A percentile compares a stretch with the other conserved stretches of the same genome.
Conservation (phyloP, 345 rosid genomes). For the Crucihimalaya himalaica region DNA sequence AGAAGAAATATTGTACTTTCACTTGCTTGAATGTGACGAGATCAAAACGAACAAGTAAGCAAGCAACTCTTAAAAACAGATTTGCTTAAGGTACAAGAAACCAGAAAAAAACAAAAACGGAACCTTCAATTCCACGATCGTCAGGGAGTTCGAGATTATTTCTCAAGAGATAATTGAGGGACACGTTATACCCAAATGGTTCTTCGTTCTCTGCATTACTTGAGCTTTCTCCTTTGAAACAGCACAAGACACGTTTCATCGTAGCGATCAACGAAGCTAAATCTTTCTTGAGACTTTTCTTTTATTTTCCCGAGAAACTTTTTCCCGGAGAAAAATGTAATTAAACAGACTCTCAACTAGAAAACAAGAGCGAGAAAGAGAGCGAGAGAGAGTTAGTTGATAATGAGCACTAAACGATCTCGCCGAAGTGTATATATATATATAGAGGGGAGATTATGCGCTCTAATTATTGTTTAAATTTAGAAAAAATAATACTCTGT, state of each 20-base stretch:
- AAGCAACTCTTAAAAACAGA: neutral
- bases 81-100: neutral
- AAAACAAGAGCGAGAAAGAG: slow-evolving; percentile 7
- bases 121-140: slow-evolving; percentile 18
- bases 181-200: slow-evolving; percentile 2
- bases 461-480: neutral
- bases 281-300: slow-evolving; percentile 21
- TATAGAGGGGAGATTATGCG: neutral
- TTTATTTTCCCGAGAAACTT: slow-evolving; percentile 6
- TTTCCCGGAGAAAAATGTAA: slow-evolving; percentile 16
- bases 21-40: neutral
- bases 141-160: neutral
- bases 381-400: neutral
- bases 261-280: neutral
- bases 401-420: neutral
- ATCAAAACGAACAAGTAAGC: neutral
- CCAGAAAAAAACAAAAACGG: slow-evolving; percentile 2
- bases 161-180: neutral
- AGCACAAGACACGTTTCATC: neutral
- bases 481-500: neutral
- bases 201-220: neutral
- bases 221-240: slow-evolving; percentile 7
- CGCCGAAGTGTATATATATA: neutral
- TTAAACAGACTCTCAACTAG: slow-evolving; percentile 20
- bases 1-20: neutral